phyloP scores from a whole-genome alignment of 2,329 filamentous ascomycete species.

The Myotisia sp. region DNA sequence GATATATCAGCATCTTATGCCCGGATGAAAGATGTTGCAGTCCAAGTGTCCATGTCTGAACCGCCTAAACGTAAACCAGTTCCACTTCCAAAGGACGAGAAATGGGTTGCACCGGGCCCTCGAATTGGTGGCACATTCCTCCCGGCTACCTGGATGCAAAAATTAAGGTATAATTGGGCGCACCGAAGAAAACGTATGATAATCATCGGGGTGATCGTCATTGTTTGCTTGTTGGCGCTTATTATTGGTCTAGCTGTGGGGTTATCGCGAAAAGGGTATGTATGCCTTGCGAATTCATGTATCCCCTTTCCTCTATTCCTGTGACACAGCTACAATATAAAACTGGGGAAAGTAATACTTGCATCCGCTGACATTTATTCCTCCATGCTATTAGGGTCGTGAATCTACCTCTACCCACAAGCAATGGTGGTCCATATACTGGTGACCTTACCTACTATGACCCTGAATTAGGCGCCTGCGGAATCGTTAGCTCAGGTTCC shows the following conservation, averaged over 20 bases:
- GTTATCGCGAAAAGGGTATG: conserved; percentile 9
- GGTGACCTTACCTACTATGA: conserved; percentile 59
- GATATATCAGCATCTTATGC: neutral
- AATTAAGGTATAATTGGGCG: conserved; percentile 1
- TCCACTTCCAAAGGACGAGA: conserved; percentile 4
- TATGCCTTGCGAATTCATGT: neutral
- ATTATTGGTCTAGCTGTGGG: conserved; percentile 24
- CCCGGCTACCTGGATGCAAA: no score
- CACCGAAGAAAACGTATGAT: conserved; percentile 7
- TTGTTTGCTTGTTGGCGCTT: conserved; percentile 18
- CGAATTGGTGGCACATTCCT: conserved; percentile 5
- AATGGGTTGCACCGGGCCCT: neutral
- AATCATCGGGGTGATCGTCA: conserved; percentile 7
- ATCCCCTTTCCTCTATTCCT: neutral
- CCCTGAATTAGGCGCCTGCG: conserved; percentile 56
- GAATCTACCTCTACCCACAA: conserved; percentile 40
- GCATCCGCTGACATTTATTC: conserved; percentile 1
- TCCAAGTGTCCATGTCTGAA: conserved; percentile 6
- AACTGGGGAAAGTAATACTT: neutral
- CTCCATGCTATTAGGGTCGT: conserved; percentile 7
- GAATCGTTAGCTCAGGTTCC: conserved; percentile 37
- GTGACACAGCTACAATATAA: no score
- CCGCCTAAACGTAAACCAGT: conserved; percentile 13
- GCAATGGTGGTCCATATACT: conserved; percentile 36
- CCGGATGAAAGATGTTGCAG: conserved; percentile 6